Evolutionary conservation across 768 basidiomycete species (phyloP).

Genomic region (Mycena sanguinolenta): DNA sequence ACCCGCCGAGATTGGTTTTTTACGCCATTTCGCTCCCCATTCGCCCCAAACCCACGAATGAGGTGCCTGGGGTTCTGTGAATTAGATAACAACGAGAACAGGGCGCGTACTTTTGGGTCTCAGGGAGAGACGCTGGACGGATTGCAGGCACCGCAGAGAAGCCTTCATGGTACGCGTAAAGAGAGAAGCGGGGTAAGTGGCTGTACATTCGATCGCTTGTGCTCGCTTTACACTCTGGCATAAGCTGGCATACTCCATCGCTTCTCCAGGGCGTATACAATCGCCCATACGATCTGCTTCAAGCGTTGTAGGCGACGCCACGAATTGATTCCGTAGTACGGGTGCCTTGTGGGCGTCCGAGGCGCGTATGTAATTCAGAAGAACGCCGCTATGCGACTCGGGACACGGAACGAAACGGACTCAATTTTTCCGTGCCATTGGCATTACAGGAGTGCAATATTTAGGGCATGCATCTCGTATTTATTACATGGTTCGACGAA

Average conservation of each 20-base stretch:
- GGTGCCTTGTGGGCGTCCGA: too few species aligned
- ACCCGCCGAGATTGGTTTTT: slow-evolving; percentile 1
- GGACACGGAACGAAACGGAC: too few species aligned
- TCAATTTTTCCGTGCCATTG: too few species aligned
- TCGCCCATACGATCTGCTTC: not conserved
- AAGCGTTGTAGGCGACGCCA: not conserved
- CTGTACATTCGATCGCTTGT: not conserved
- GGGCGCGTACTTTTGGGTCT: slow-evolving; percentile 54
- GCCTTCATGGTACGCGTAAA: slow-evolving; percentile 60
- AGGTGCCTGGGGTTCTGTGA: slow-evolving; percentile 53
- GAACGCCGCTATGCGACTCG: too few species aligned
- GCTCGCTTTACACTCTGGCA: too few species aligned
- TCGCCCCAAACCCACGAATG: slow-evolving; percentile 88
- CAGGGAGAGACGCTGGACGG: slow-evolving; percentile 47
- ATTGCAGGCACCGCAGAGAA: slow-evolving; percentile 58
- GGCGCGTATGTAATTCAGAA: too few species aligned
- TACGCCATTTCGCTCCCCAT: slow-evolving; percentile 85
- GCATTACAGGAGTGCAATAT: too few species aligned
- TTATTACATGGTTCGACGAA: too few species aligned
- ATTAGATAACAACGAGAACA: not conserved
- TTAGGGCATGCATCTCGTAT: too few species aligned
- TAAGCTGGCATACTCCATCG: too few species aligned
- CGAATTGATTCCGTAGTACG: too few species aligned
- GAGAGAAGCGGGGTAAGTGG: not conserved
- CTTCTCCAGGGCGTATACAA: too few species aligned